Evolutionary conservation across 805 yeast genomes (phyloP), one percentile per base, ranked within the genome.

Genomic region (Saccharomycopsis vini): DNA sequence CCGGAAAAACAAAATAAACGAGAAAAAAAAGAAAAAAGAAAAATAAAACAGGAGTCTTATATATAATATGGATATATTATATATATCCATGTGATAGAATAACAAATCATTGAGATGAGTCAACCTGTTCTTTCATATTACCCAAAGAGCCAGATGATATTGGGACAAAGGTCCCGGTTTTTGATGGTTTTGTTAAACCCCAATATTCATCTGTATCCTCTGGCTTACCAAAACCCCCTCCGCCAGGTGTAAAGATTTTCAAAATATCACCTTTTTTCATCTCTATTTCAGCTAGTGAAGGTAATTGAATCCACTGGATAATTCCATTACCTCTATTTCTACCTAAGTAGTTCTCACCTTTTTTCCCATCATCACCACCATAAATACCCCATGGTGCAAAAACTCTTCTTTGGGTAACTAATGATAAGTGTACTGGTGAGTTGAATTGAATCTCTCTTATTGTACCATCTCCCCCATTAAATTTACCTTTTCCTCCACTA

Each of bases 381-480:
- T 72, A 62, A 41, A 89, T 60, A 3, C 97, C 98, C 58, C 80
- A 83, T 1, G 97, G 98, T 1, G 89, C 80, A 46, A 76, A 62
- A 2, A 84, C 78, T 54, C 97, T 72, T 58, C 98, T 73, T 59
- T 90, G 97, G 53, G 92, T 83, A 43, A 83, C 67, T 46, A 87
- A 84, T 1, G 94, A 85, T 5, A 82, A 88, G 50, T 77, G 78
- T 6, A 82, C 79, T 2, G 80, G 77, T 22, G 71, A 66, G 37
- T 81, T 63, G 61, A 89, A 89, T 60, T 87, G 92, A 45, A 89
- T 75, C 46, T 87, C 95, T 53, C 97, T 74, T 2, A 84, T 58
- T 3, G 82, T 89, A 50, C 97, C 97, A 57, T 85, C 73, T 26
- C 97, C 97, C 35, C 97, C 97, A 7, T 53, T 61, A 58, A 67